Base-by-base conservation (phyloP, 164 flowering plant species). In the Magnolia officinalis region DNA sequence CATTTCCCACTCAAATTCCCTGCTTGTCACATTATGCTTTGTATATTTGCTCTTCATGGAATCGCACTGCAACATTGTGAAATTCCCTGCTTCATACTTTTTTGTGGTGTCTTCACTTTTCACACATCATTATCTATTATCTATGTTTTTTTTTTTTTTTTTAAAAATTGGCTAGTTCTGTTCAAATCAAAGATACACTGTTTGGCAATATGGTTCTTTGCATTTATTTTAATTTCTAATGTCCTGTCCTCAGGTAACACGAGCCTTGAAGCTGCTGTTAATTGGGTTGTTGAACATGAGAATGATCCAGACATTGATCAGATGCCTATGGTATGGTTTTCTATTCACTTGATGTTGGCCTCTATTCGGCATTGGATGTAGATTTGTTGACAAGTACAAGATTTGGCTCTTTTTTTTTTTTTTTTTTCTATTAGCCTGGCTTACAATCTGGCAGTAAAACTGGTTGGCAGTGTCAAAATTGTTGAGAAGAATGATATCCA, bases 201-300 rank as follows among this genome's bases (percentile, higher is more conserved):
- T 69, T 31, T 69, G 8, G 23, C 19, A 19, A 59, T 13, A 8
- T 14, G 64, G 10, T 26, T 26, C 61, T 61, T 5, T 31, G 50
- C 18, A 1, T 78, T 73, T 69, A 4, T 6, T 29, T 29, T 51
- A 50, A 23, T 61, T 59, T 14, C 4, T 76, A 10, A 10, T 11
- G 3, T 50, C 23, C 72, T 29, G 74, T 66, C 45, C 75, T 51
- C 88, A 96, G 99, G 97, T 72, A 94, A 94, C 83, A 74, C 84
- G 51, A 84, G 89, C 76, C 73, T 91, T 75, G 99, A 96, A 85
- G 93, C 90, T 80, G 96, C 98, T 74, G 85, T 91, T 10, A 92
- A 88, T 82, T 96, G 99, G 99, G 84, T 92, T 59, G 95, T 92
- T 70, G 99, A 96, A 77, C 99, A 96, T 86, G 99, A 94, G 79